Evolutionary conservation across 805 yeast genomes (phyloP), one percentile per base, ranked within the genome.

Genomic region (Candida michaelii): DNA sequence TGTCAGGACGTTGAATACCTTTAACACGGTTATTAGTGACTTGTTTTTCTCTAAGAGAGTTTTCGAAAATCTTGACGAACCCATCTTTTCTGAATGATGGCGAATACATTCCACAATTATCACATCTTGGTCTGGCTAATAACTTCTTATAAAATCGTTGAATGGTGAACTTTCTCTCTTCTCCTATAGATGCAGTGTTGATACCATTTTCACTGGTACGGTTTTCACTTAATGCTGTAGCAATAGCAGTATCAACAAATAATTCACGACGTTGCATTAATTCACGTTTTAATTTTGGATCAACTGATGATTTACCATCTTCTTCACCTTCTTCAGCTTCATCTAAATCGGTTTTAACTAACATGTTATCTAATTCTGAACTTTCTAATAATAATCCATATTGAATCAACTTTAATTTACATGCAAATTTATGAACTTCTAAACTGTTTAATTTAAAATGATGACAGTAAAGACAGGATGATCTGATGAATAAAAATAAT

Each of bases 81-180:
- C 99, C 99, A 61, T 93, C 99, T 57, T 90, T 91, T 69, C 99
- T 82, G 73, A 84, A 91, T 27, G 84, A 74, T 42, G 99, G 98
- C 34, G 97, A 89, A 63, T 74, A 87, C 96, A 90, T 87, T 33
- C 89, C 88, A 77, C 99, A 93, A 66, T 90, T 89, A 56, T 88
- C 96, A 77, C 99, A 93, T 64, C 83, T 86, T 43, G 89, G 83
- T 64, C 97, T 80, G 36, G 85, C 64, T 49, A 87, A 67, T 38
- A 90, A 64, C 54, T 78, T 78, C 54, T 78, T 79, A 71, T 89
- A 87, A 55, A 90, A 84, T 27, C 83, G 89, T 44, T 81, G 83
- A 50, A 89, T 73, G 43, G 80, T 65, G 9, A 60, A 61, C 61
- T 91, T 89, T 67, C 99, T 82, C 65, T 88, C 96, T 55, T 89